Base-by-base conservation (phyloP, 1,284 basidiomycete genomes). In the Microbotryum violaceum region DNA sequence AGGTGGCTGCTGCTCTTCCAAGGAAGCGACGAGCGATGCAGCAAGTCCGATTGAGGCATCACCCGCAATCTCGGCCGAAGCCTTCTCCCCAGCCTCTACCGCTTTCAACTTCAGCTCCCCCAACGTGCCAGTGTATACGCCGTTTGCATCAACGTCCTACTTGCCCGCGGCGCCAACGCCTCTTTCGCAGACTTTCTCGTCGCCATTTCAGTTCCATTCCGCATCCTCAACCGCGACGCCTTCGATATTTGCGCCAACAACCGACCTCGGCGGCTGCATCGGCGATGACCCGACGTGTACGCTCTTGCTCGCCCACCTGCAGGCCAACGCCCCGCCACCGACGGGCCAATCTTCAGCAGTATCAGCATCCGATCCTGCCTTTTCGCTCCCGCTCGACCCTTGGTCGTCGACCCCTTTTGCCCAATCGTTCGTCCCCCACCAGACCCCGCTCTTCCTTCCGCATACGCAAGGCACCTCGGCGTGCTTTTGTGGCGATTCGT, bases 401-500 rank as follows among this genome's bases (percentile, higher is more conserved):
- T 25, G 14, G 14, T 44, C 23, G 27, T 31, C 46, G 7, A 16
- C 27, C 16, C 44, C 53, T 31, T n/a, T 14, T 25, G 23, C 23
- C 51, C 45, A 10, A 8, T 31, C 20, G 10, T 46, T 27, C n/a
- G 2, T 8, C 16, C 33, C 3, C 8, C 21, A 18, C 20, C 53
- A 20, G 9, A 49, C 48, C 10, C 33, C 64, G 6, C 58, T 68
- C 48, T 68, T 68, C 58, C 54, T 64, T n/a, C 67, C 67, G 4
- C 25, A 48, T 3, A 65, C 67, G 5, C 58, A 58, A 31, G 65
- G 65, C 21, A 64, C 67, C 25, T 47, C 49, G 2, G 57, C 65
- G 14, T 69, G 67, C 44, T 67, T 69, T 63, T 67, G 67, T 54
- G 67, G 67, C 8, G 58, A 63, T 6, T 59, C 57, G 25, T 69